Percentiles rank a stretch among this genome's conserved stretches.
phyloP scores from a whole-genome alignment of 2,329 filamentous ascomycete genomes.

The Madurella fahalii region DNA sequence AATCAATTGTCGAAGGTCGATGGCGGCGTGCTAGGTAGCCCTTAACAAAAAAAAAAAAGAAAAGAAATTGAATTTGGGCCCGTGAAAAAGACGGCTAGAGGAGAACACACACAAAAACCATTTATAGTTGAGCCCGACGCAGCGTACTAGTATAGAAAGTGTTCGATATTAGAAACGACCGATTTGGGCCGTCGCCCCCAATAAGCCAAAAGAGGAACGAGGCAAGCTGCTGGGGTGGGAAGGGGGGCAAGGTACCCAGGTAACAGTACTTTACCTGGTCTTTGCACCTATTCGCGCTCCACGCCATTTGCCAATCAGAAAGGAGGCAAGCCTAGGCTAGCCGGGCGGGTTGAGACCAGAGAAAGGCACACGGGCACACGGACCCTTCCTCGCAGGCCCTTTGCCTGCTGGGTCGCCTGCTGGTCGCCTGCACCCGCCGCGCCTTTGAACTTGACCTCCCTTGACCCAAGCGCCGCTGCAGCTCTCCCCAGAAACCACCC shows the following conservation, averaged over 20 bases:
- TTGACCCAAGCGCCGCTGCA: constrained; percentile 4
- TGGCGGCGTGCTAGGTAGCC: no score
- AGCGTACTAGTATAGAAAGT: no score
- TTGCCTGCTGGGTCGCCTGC: constrained; percentile 13
- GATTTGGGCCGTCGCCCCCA: constrained; percentile 4
- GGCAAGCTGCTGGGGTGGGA: constrained; percentile 1
- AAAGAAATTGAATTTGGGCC: no score
- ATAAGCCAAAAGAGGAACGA: constrained; percentile 6
- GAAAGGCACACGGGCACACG: constrained; percentile 25
- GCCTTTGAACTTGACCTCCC: constrained; percentile 14
- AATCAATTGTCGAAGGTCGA: neutral
- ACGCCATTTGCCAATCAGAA: constrained; percentile 22
- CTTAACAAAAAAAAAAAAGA: no score
- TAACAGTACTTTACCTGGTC: constrained; percentile 7
- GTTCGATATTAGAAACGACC: constrained; percentile 3
- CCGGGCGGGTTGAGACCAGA: constrained; percentile 10
- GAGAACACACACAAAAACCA: no score
- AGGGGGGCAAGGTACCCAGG: neutral
- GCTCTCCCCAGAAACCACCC: constrained; percentile 10
- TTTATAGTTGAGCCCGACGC: no score
- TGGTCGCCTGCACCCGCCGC: constrained; percentile 9
- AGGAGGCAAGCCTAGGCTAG: constrained; percentile 6
- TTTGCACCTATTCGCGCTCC: constrained; percentile 4
- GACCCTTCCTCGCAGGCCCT: constrained; percentile 19
- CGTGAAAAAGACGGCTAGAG: no score